Base-by-base conservation (phyloP, 345 rosid species). In the Populus alba region DNA sequence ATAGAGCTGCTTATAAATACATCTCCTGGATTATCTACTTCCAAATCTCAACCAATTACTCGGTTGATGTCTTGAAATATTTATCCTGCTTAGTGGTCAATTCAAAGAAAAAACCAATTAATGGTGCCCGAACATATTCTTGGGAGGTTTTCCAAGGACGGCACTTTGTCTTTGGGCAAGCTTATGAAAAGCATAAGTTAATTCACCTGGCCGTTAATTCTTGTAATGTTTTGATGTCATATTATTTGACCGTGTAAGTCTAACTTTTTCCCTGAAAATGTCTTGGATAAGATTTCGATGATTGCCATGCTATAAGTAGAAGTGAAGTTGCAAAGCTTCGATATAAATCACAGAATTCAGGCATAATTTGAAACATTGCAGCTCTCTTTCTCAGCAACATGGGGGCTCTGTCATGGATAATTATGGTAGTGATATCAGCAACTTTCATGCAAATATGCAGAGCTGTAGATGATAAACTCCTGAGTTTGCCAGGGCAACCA, bases 401-500 rank as follows among this genome's bases (percentile, higher is more conserved):
- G 79, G 12, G 25, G 10, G 23, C 73, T n/a, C 66, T 37, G 2
- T 68, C 37, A 55, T 15, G 73, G 73, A 41, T 17, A 37, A 70
- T 25, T 16, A 55, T 68, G 12, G 53, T 53, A 23, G 35, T 16
- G 17, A 68, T 68, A 27, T 73, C 2, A 33, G 49, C 29, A n/a
- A 18, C 13, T 13, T 23, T 38, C 8, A 18, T 68, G 11, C 79
- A 53, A 68, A 25, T 47, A 53, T 68, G 67, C 39, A 38, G 39
- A 38, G 39, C 39, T 38, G 39, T 38, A 38, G 39, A 38, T 38
- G 39, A 38, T 38, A 38, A 38, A 38, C 39, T 38, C 39, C 39
- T 38, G 39, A 38, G 39, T 38, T 38, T 77, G 73, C 79, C 74
- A 39, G 79, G 79, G 3, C 79, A 77, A n/a, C 79, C 79, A 5